Evolutionary conservation across 2,329 filamentous ascomycete species (phyloP), one percentile per base, ranked within the genome.

Genomic region (Colletotrichum karsti): DNA sequence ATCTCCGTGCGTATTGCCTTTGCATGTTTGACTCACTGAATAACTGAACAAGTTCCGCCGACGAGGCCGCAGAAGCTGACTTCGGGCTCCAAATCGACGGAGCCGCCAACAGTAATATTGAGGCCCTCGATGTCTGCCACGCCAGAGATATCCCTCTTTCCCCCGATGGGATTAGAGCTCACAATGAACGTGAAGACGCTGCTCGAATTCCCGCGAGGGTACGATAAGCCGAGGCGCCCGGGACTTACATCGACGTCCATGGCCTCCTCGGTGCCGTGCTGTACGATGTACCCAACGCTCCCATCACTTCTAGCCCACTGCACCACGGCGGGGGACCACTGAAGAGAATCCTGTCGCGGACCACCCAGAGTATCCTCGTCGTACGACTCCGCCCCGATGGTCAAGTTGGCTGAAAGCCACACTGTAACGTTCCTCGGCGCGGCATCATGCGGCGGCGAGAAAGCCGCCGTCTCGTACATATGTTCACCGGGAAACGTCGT

Each of bases 321-420:
- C 0, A 87, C 81, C 5, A 90, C 84, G 0, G 86, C 85, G 0
- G 89, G 88, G 55, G 85, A 89, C 75, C 88, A 91, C 0, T 84
- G 82, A 8, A 75, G 80, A 2, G 82, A 81, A 37, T 85, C 86
- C 57, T 81, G 81, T 1, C 82, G 80, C 9, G 85, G 84, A 0
- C 89, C 89, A 10, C 88, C 88, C 2, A 89, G 74, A 1, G 83
- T 82, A 37, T 81, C 84, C 74, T 90, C 83, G 9, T 85, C 81
- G 70, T 88, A 89, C 0, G 86, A 85, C 72, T 88, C 84, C 0
- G 85, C 87, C 33, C 89, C 88, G 64, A 91, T 89, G 12, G 84
- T 89, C 4, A 91, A 76, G n/a, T 85, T 83, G 4, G 81, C 74
- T 0, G 85, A 84, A 0, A 91, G 71, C 86, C 87, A 91, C 4